Conservation (phyloP, 2,329 filamentous ascomycete genomes). For the Neonectria faginata region DNA sequence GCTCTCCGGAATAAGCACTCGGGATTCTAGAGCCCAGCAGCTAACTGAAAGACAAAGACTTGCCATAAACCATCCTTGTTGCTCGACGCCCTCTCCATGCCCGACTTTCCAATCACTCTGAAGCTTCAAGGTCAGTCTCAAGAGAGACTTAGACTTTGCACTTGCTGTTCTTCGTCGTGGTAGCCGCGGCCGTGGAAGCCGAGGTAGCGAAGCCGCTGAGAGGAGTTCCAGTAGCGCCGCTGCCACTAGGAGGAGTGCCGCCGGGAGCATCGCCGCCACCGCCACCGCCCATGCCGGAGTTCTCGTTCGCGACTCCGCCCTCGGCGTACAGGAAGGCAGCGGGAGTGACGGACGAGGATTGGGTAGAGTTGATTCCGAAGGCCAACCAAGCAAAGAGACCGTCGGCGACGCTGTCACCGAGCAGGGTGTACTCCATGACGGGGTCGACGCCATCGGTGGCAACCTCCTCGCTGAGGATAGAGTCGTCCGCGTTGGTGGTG, state of each 20-base stretch:
- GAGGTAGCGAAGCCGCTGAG: neutral
- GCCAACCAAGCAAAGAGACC: slow-evolving; percentile 68
- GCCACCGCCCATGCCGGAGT: slow-evolving; percentile 25
- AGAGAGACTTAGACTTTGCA: slow-evolving; percentile 13
- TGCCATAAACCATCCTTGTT: neutral
- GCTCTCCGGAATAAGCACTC: neutral
- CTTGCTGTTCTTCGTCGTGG: slow-evolving; percentile 16
- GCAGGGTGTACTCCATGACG: slow-evolving; percentile 67
- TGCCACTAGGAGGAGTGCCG: slow-evolving; percentile 23
- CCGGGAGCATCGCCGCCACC: slow-evolving; percentile 22
- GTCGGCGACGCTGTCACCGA: slow-evolving; percentile 64
- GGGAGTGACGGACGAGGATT: slow-evolving; percentile 34
- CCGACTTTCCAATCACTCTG: neutral
- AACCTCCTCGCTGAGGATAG: slow-evolving; percentile 58
- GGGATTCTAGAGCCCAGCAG: neutral
- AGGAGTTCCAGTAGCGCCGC: slow-evolving; percentile 2
- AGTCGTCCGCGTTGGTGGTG: slow-evolving; percentile 65
- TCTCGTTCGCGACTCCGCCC: slow-evolving; percentile 40
- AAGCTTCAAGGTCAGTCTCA: neutral
- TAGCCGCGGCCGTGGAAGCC: slow-evolving; percentile 5
- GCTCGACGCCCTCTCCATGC: neutral
- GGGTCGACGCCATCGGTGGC: slow-evolving; percentile 65
- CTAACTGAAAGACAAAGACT: neutral
- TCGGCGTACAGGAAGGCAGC: slow-evolving; percentile 37
- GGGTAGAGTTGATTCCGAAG: slow-evolving; percentile 59